Evolutionary conservation across 345 rosid species (phyloP), one percentile per base, ranked within the genome.

Genomic region (Populus alba): DNA sequence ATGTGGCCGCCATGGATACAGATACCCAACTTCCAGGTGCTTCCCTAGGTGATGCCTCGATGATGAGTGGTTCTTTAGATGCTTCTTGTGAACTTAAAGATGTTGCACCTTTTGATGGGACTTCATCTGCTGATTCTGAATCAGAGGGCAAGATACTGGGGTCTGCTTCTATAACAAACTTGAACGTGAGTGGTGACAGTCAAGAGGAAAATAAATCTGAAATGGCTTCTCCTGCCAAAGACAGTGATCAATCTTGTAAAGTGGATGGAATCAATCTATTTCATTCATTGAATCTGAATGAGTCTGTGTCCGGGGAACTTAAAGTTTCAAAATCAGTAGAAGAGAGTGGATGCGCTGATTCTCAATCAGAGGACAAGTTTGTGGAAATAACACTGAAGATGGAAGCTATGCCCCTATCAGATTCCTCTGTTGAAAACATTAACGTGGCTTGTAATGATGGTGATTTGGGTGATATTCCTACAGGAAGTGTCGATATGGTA

Each of bases 61-160:
- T 59, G 33, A 61, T 51, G 12, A 66, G 57, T 38, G 20, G 53
- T 59, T 66, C 72, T 37, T 15, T 70, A 66, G 72, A 78, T 76
- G 82, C 75, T 73, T 83, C 86, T 65, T 71, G 59, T 82, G 88
- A 81, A 77, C 73, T 53, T 13, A 80, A 71, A 68, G 65, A 63
- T 75, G 68, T 73, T 37, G 74, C 77, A 57, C 74, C 80, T 11
- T 71, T 43, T 78, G 81, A 86, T 27, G 76, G 68, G 72, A 79
- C 70, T 77, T 35, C 71, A 55, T 66, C 62, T 79, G 31, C 77
- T 71, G 79, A 71, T 74, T 75, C 81, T 27, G 76, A 73, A 45
- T 74, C 78, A 49, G 81, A 53, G 43, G 78, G 76, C 39, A 66
- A 71, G 59, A 51, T 77, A 73, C 33, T 20, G 8, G 79, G 73